Evolutionary conservation across 2,329 filamentous ascomycete species (phyloP).

Genomic region (Aspergillus transmontanensis): DNA sequence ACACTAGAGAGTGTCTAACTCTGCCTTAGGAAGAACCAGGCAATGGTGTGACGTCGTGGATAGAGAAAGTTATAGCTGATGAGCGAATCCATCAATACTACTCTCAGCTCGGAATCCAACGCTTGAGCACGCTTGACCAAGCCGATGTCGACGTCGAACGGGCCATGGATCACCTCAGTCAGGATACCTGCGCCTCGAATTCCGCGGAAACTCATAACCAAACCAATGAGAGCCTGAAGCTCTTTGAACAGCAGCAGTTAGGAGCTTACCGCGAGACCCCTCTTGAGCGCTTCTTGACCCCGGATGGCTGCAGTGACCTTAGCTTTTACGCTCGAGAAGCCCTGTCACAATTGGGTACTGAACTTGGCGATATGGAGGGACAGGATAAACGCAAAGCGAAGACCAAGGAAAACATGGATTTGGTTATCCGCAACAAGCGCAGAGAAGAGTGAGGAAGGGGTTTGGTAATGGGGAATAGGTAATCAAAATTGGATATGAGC

Average conservation of each 20-base stretch:
- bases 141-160: slow-evolving; percentile 9
- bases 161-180: slow-evolving; percentile 10
- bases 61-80: slow-evolving; percentile 20
- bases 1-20: neutral
- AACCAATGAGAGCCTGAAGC: slow-evolving; percentile 9
- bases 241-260: slow-evolving; percentile 14
- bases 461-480: neutral
- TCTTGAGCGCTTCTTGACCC: slow-evolving; percentile 29
- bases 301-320: slow-evolving; percentile 22
- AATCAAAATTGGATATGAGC: neutral
- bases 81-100: slow-evolving; percentile 22
- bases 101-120: slow-evolving; percentile 9
- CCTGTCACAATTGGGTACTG: slow-evolving; percentile 16
- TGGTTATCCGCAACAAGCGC: neutral
- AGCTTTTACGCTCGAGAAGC: slow-evolving; percentile 19
- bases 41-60: slow-evolving; percentile 14
- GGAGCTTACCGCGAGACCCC: slow-evolving; percentile 18
- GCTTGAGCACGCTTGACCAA: neutral
- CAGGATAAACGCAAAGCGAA: slow-evolving; percentile 16
- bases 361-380: slow-evolving; percentile 21
- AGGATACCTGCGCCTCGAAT: neutral
- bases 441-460: neutral
- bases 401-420: slow-evolving; percentile 16
- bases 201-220: neutral
- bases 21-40: neutral